Evolutionary conservation across 2,329 filamentous ascomycete species (phyloP), one percentile per base, ranked within the genome.

Genomic region (Teratosphaeria gauchensis): DNA sequence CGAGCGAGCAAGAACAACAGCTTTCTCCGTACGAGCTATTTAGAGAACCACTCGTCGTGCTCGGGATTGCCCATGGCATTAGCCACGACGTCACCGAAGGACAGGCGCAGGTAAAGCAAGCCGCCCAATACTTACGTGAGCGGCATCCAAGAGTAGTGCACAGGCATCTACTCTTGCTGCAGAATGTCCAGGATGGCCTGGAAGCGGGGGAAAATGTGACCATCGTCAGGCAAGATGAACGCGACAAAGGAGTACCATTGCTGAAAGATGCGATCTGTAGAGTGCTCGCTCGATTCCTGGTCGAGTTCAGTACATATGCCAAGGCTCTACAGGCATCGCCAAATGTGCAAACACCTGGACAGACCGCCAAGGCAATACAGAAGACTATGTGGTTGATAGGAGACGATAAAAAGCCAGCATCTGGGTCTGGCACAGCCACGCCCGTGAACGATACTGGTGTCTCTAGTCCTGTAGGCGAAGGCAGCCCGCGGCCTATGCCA

Each of bases 1-100:
- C 90, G 28, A 85, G 89, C n/a, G 81, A 85, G 33, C 90, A 89
- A 33, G 90, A 95, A 70, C 78, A 90, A 51, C 82, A 89, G 21
- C 77, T 95, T 48, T 88, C 88, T 42, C 92, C 94, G 0, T 96
- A 96, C 77, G 94, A 99, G 72, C 79, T 92, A 51, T 95, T 90
- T 72, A 84, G 92, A 66, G 90, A 95, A 72, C 88, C 90, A 8
- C 79, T 96, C 57, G 84, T 88, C 56, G 80, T 97, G 30, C 82
- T 99, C 62, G 92, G 90, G 2, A 80, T 97, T 59, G 89, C 90
- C 16, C 92, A 97, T 74, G 90, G 89, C 67, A 84, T 85, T 63
- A 77, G 85, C 35, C 54, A 53, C 6, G 76, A 82, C 31, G 76
- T 80, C 4, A 71, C 88, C 38, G 79, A 84, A 51, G 55, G 56